A percentile compares a stretch with the other conserved stretches of the same genome.
Conservation (phyloP, 371 early-diverging fungal species). For the Nosema muscidifuracis region DNA sequence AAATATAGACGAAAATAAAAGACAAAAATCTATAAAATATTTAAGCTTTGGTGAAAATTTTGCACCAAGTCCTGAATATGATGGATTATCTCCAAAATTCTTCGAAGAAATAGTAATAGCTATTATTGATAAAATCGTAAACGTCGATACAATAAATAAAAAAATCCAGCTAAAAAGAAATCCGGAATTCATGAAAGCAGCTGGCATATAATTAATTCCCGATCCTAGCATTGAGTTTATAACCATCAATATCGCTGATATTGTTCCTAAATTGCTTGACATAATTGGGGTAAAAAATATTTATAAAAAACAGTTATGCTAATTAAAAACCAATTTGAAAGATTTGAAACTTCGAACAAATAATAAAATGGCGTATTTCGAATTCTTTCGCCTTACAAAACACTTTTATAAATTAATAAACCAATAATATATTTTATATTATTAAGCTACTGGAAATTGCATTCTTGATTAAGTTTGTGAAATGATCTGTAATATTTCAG, state of each 20-base stretch:
- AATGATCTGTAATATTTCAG: too few species aligned
- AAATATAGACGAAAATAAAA: background rate
- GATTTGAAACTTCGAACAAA: too few species aligned
- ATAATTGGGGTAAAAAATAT: too few species aligned
- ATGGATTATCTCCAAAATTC: background rate
- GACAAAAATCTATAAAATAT: background rate
- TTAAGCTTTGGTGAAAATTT: background rate
- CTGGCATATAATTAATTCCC: conserved; percentile 3
- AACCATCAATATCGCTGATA: background rate
- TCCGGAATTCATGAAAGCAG: background rate
- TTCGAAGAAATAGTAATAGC: background rate
- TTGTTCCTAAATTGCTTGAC: background rate
- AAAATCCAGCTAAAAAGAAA: background rate
- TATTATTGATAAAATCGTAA: background rate
- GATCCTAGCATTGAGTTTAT: background rate
- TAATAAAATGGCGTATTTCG: too few species aligned
- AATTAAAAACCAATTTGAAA: too few species aligned
- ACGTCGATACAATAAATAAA: background rate
- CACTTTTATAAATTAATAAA: too few species aligned
- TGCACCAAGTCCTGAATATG: background rate
- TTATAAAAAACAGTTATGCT: too few species aligned
- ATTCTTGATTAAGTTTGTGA: too few species aligned
- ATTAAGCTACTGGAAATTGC: too few species aligned
- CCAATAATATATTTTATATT: too few species aligned
- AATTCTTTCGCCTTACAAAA: too few species aligned